These are phyloP conservation scores for Aquilaria sinensis DNA, from an alignment of 345 rosid genomes.

Conservation along the genomic window DNA sequence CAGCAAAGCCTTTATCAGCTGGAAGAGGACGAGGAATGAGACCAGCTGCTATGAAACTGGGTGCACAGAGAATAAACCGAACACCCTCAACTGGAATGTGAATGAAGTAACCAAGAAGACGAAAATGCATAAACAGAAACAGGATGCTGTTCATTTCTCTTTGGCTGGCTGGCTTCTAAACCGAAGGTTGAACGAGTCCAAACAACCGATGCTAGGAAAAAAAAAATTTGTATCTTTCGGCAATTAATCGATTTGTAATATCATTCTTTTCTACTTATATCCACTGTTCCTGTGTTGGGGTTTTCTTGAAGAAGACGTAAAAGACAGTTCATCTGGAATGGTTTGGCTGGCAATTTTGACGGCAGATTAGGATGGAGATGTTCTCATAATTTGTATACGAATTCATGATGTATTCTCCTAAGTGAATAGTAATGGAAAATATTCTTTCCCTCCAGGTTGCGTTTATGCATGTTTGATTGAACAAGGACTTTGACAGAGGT, in stretches of 20 bases:
- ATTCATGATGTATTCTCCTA: background rate
- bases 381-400: constrained; percentile 1
- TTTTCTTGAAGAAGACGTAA: background rate
- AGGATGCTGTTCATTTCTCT: constrained; percentile 37
- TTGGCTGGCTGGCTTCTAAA: constrained; percentile 24
- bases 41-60: constrained; percentile 61
- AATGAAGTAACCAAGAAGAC: constrained; percentile 7
- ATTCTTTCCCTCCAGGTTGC: background rate
- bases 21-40: constrained; percentile 74
- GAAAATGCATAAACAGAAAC: constrained; percentile 15
- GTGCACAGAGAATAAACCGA: constrained; percentile 92
- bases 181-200: constrained; percentile 6
- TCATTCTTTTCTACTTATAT: constrained; percentile 42
- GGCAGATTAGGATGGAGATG: constrained; percentile 1
- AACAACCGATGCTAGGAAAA: background rate
- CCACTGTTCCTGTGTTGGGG: background rate
- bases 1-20: constrained; percentile 64
- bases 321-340: background rate
- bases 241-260: constrained; percentile 39
- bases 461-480: no score
- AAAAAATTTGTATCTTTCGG: constrained; percentile 14
- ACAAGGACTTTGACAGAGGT: no score
- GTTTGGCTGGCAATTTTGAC: constrained; percentile 7
- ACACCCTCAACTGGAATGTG: constrained; percentile 66
- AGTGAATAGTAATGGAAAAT: background rate